Conservation (phyloP, 805 yeast genomes). For the Barnettozyma siamensis region DNA sequence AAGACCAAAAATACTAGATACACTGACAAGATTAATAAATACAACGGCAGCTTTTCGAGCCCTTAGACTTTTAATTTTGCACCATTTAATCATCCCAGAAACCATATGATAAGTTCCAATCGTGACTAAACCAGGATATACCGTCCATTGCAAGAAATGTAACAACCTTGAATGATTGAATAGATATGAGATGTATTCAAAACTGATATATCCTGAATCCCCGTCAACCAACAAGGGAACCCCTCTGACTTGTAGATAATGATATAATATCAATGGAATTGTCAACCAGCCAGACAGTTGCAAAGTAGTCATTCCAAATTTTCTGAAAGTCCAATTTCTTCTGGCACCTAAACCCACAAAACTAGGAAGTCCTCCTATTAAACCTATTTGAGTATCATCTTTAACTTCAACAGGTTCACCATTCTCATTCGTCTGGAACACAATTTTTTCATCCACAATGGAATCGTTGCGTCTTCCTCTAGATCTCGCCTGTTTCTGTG, state of each 20-base stretch:
- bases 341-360: slow-evolving; percentile 50
- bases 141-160: slow-evolving; percentile 23
- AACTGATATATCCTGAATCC: slow-evolving; percentile 50
- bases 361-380: slow-evolving; percentile 53
- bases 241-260: slow-evolving; percentile 41
- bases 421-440: slow-evolving; percentile 1
- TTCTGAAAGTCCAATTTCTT: slow-evolving; percentile 37
- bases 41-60: slow-evolving; percentile 42
- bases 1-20: slow-evolving; percentile 32
- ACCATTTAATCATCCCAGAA: slow-evolving; percentile 47
- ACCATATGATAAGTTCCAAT: slow-evolving; percentile 46
- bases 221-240: slow-evolving; percentile 55
- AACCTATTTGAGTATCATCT: slow-evolving; percentile 44
- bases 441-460: slow-evolving; percentile 16
- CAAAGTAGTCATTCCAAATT: slow-evolving; percentile 49
- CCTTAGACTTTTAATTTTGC: slow-evolving; percentile 32
- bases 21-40: slow-evolving; percentile 31
- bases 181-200: slow-evolving; percentile 45
- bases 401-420: slow-evolving; percentile 17
- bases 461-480: slow-evolving; percentile 12
- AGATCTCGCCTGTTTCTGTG: slow-evolving; percentile 19
- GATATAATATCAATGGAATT: slow-evolving; percentile 39
- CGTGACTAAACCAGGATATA: slow-evolving; percentile 31
- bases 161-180: slow-evolving; percentile 24
- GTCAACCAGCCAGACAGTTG: slow-evolving; percentile 56